phyloP scores from a whole-genome alignment of 179 eudicot genomes.

The Gypsophila paniculata region DNA sequence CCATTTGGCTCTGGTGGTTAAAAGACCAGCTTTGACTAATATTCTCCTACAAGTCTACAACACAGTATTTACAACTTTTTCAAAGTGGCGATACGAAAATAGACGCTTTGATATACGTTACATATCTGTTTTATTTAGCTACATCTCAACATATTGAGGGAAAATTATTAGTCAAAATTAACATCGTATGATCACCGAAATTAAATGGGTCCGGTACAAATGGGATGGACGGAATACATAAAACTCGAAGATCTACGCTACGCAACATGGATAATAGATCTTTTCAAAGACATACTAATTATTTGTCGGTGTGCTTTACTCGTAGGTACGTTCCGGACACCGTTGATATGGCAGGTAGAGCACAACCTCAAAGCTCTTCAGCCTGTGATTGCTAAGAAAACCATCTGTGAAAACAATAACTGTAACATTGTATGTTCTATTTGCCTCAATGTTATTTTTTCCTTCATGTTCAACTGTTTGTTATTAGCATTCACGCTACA shows the following conservation, averaged over 20 bases:
- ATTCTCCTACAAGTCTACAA: too few species aligned
- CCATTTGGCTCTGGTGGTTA: background rate
- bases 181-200: too few species aligned
- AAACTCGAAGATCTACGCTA: background rate
- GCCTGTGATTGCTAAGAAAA: conserved; percentile 37
- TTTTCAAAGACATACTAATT: conserved; percentile 8
- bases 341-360: conserved; percentile 33
- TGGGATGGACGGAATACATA: background rate
- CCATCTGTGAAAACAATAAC: background rate
- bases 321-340: conserved; percentile 42
- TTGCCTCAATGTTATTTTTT: conserved; percentile 1
- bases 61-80: too few species aligned
- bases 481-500: too few species aligned
- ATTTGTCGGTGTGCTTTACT: background rate
- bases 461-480: background rate
- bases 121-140: too few species aligned
- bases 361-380: conserved; percentile 33
- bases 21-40: too few species aligned
- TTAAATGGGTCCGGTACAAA: too few species aligned
- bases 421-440: background rate
- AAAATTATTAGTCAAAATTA: too few species aligned
- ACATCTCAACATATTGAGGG: too few species aligned
- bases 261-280: too few species aligned
- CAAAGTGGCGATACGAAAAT: too few species aligned
- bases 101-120: too few species aligned